phyloP scores from a whole-genome alignment of 495 filamentous ascomycete genomes.

The Aspergillus incahuasiensis region DNA sequence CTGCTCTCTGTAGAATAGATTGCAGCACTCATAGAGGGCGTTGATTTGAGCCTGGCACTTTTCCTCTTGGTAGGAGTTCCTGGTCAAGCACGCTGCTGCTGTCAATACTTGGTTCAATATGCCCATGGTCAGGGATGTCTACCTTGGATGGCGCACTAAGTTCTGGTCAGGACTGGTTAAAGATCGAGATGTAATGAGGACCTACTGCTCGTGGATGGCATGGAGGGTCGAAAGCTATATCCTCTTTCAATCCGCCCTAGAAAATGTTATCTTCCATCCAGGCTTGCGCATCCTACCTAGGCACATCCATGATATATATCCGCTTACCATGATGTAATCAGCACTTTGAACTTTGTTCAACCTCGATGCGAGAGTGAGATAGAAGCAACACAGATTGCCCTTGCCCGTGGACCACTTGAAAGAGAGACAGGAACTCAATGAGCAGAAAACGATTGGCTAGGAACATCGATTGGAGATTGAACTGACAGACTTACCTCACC shows the following conservation, averaged over 20 bases:
- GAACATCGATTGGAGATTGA: not conserved
- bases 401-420: too few species aligned
- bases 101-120: conserved; percentile 10
- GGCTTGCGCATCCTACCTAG: not conserved
- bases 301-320: conserved; percentile 2
- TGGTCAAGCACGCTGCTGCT: conserved; percentile 68
- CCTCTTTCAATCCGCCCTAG: conserved; percentile 58
- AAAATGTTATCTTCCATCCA: conserved; percentile 1
- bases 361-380: not conserved
- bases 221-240: conserved; percentile 68
- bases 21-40: conserved; percentile 93
- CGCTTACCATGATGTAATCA: conserved; percentile 44
- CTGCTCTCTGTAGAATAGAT: conserved; percentile 74
- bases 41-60: conserved; percentile 79
- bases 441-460: not conserved
- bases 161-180: conserved; percentile 10
- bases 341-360: not conserved
- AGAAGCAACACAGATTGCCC: not conserved
- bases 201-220: conserved; percentile 86
- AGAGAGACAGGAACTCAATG: not conserved
- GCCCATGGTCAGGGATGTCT: conserved; percentile 5
- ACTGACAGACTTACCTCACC: not conserved
- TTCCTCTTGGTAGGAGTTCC: conserved; percentile 80
- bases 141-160: conserved; percentile 91
- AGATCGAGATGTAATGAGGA: conserved; percentile 22